Evolutionary conservation across 2,329 filamentous ascomycete species (phyloP).

Genomic region (Hymenotorrendiella dingleyae): DNA sequence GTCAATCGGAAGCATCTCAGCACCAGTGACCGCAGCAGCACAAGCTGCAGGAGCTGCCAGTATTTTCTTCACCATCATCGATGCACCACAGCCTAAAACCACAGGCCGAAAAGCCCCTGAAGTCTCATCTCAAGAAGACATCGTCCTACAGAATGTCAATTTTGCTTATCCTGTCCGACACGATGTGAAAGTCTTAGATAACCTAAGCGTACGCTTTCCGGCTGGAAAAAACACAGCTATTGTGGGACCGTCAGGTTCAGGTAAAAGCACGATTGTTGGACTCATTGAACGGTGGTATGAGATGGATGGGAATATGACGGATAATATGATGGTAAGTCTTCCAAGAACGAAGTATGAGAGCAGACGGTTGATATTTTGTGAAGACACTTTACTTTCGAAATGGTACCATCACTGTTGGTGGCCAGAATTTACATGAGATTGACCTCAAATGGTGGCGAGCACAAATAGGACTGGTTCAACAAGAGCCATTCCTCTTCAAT

Average conservation of each 20-base stretch:
- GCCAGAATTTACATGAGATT: conserved; percentile 14
- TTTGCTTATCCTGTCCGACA: conserved; percentile 32
- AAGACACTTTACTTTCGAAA: conserved; percentile 22
- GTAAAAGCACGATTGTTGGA: conserved; percentile 37
- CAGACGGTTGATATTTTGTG: neutral
- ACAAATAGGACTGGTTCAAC: conserved; percentile 58
- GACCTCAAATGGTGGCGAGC: conserved; percentile 54
- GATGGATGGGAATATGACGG: conserved; percentile 16
- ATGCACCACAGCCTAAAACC: conserved; percentile 30
- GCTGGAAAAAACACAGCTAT: conserved; percentile 36
- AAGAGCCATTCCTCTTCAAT: conserved; percentile 62
- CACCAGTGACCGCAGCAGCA: conserved; percentile 45
- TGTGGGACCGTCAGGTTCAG: conserved; percentile 38
- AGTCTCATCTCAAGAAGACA: conserved; percentile 37
- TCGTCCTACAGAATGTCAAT: conserved; percentile 28
- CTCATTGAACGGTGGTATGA: conserved; percentile 39
- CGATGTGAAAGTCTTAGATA: conserved; percentile 29
- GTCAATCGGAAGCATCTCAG: conserved; percentile 45
- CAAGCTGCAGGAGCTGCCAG: conserved; percentile 32
- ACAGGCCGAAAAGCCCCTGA: conserved; percentile 40
- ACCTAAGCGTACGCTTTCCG: conserved; percentile 28
- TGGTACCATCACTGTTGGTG: conserved; percentile 17
- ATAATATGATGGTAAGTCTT: conserved; percentile 21
- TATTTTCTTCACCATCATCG: conserved; percentile 32
- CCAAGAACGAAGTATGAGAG: no score